phyloP scores from a whole-genome alignment of 140 eudicot species.

The Flaveria floridana region DNA sequence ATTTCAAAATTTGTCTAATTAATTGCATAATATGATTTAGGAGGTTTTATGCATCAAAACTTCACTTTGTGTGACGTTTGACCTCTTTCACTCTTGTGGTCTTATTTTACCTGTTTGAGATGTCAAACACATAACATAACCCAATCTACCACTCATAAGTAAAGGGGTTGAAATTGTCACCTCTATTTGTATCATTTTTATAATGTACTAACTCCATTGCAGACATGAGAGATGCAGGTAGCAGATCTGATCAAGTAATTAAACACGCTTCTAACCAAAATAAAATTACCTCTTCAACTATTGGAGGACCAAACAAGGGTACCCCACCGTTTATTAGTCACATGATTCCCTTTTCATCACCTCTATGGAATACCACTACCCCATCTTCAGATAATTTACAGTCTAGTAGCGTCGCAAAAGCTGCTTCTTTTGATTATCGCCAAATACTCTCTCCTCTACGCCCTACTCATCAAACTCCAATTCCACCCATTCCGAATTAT shows the following conservation, averaged over 20 bases:
- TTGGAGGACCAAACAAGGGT: conserved; percentile 17
- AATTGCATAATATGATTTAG: neutral
- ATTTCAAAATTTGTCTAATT: neutral
- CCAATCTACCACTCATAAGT: neutral
- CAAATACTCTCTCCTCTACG: conserved; percentile 57
- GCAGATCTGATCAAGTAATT: conserved; percentile 44
- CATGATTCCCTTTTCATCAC: conserved; percentile 66
- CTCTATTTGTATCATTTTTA: conserved; percentile 2
- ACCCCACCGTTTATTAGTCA: conserved; percentile 40
- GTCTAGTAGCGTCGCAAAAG: conserved; percentile 40
- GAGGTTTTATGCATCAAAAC: neutral
- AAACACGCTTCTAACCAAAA: conserved; percentile 46
- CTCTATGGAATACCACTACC: conserved; percentile 66
- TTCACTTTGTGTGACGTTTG: conserved; percentile 1
- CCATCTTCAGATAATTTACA: conserved; percentile 49
- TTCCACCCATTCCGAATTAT: conserved; percentile 43
- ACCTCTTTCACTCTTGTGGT: neutral
- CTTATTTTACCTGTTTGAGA: conserved; percentile 12
- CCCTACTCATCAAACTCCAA: conserved; percentile 52
- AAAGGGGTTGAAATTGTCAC: neutral
- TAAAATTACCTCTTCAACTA: conserved; percentile 39
- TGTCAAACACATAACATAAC: conserved; percentile 7
- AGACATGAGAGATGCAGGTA: conserved; percentile 43
- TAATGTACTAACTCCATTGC: conserved; percentile 23
- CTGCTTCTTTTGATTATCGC: conserved; percentile 47